These are phyloP conservation scores for Acer negundo DNA, from an alignment of 345 rosid genomes.

Conservation along the genomic window DNA sequence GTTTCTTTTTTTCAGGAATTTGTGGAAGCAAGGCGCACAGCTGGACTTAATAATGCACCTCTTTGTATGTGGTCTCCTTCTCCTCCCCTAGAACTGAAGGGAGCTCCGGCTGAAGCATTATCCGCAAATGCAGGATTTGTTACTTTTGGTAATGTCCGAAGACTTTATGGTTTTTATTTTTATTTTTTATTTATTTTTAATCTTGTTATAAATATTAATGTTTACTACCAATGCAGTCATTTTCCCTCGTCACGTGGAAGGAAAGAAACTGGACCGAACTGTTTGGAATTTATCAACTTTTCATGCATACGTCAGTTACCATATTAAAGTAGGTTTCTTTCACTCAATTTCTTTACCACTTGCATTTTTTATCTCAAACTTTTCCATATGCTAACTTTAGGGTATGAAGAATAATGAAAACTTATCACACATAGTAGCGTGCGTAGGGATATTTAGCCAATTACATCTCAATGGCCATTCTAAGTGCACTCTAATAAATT, in stretches of 20 bases:
- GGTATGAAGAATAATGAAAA: too few relatives aligned
- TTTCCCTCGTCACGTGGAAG: slow-evolving; percentile 87
- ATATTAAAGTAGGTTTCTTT: slow-evolving; percentile 69
- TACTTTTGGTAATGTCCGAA: slow-evolving; percentile 67
- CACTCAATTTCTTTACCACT: background rate
- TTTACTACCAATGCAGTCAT: slow-evolving; percentile 53
- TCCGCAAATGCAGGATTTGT: slow-evolving; percentile 96
- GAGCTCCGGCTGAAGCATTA: slow-evolving; percentile 70
- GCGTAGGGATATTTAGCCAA: background rate
- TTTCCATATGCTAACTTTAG: background rate
- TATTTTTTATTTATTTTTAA: too few relatives aligned
- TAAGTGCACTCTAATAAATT: background rate
- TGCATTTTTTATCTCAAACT: background rate
- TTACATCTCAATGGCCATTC: background rate
- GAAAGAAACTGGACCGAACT: slow-evolving; percentile 78
- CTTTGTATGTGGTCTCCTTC: slow-evolving; percentile 78
- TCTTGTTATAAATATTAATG: slow-evolving; percentile 17
- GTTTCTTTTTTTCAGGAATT: slow-evolving; percentile 62
- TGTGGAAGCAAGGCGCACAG: slow-evolving; percentile 82
- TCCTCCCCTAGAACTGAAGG: slow-evolving; percentile 71
- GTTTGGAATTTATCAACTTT: slow-evolving; percentile 92
- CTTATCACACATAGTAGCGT: background rate
- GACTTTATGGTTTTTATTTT: background rate
- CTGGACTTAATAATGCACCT: slow-evolving; percentile 86
- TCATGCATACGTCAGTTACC: slow-evolving; percentile 96